Evolutionary conservation across 345 rosid genomes (phyloP).

Genomic region (Nasturtium officinale): DNA sequence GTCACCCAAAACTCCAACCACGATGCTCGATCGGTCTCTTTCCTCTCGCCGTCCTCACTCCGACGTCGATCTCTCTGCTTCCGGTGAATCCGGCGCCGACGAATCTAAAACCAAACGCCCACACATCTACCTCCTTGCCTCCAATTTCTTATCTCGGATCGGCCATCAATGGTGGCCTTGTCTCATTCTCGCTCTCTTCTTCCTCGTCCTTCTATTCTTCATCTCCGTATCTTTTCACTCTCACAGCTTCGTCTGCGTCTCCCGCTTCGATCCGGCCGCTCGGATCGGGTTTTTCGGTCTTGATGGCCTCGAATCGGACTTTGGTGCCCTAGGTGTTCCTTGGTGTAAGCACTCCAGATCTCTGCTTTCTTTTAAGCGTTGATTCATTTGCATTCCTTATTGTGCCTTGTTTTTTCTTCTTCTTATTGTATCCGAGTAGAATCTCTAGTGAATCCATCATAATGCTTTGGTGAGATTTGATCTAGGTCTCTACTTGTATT

Average conservation of each 20-base stretch:
- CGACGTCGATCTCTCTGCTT: conserved; percentile 44
- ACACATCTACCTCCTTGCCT: conserved; percentile 51
- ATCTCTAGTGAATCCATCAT: conserved; percentile 9
- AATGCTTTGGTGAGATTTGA: conserved; percentile 31
- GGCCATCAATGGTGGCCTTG: conserved; percentile 54
- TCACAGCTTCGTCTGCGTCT: conserved; percentile 69
- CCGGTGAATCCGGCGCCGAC: conserved; percentile 46
- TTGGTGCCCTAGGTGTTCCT: conserved; percentile 95
- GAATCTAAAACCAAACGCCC: conserved; percentile 71
- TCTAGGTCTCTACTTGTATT: conserved; percentile 13
- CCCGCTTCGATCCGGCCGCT: conserved; percentile 66
- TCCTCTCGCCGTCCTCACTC: conserved; percentile 64
- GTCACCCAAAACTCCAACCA: conserved; percentile 45
- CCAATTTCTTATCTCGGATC: conserved; percentile 56
- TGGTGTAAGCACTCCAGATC: conserved; percentile 78
- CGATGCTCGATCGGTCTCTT: conserved; percentile 61
- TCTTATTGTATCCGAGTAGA: neutral
- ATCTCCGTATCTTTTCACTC: conserved; percentile 49
- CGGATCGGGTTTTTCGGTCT: conserved; percentile 73
- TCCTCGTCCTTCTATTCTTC: conserved; percentile 46
- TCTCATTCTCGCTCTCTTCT: conserved; percentile 49
- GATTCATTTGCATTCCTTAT: neutral
- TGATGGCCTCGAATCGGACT: conserved; percentile 84
- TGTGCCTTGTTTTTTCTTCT: neutral
- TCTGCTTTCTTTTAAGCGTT: neutral